Evolutionary conservation across 345 rosid genomes (phyloP).

Genomic region (Eucalyptus leucophloia): DNA sequence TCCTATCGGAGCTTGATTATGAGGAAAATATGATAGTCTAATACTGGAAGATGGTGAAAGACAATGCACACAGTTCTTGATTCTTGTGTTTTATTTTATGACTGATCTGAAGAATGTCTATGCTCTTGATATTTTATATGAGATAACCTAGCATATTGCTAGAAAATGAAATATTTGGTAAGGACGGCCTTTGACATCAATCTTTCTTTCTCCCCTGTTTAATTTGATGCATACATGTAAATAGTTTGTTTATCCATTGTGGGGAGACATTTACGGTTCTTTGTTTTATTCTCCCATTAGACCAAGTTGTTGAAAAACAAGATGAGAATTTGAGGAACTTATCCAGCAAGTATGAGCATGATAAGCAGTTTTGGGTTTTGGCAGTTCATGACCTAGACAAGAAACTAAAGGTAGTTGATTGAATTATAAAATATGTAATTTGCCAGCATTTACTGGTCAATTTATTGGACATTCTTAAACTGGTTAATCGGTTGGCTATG

Average conservation of each 20-base stretch:
- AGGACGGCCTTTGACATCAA: neutral
- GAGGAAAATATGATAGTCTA: neutral
- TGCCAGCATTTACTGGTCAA: neutral
- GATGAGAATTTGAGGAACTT: slow-evolving; percentile 46
- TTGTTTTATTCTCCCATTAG: slow-evolving; percentile 11
- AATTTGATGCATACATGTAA: neutral
- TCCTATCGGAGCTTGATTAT: neutral
- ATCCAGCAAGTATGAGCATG: slow-evolving; percentile 39
- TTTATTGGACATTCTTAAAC: neutral
- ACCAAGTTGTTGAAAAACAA: slow-evolving; percentile 61
- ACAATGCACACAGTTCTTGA: neutral
- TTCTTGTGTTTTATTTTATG: neutral
- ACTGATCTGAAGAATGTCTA: neutral
- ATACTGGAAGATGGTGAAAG: neutral
- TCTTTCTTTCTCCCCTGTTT: neutral
- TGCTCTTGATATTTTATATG: neutral
- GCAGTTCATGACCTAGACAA: slow-evolving; percentile 40
- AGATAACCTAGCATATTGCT: neutral
- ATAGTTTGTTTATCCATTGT: neutral
- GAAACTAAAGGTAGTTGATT: slow-evolving; percentile 43
- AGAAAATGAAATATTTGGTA: neutral
- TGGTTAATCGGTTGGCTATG: neutral
- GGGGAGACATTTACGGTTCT: neutral
- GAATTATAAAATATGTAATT: neutral
- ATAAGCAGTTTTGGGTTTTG: slow-evolving; percentile 43